Conservation (phyloP, 441 rosid genomes). For the Theobroma grandiflorum region DNA sequence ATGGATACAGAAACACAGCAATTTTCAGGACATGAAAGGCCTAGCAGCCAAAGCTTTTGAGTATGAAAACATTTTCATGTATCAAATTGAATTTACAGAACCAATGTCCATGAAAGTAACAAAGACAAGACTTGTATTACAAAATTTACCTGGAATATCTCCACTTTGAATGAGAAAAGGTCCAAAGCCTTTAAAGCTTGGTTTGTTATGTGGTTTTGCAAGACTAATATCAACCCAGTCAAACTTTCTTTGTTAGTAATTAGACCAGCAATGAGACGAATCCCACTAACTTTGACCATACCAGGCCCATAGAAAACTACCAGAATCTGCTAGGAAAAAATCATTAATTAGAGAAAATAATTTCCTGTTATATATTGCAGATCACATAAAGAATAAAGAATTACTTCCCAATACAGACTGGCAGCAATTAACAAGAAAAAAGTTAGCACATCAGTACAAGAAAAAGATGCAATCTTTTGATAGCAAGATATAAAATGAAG, state of each 20-base stretch:
- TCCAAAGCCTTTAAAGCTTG: conserved; percentile 84
- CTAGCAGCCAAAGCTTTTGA: neutral
- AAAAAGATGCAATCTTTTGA: neutral
- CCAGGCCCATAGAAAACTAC: conserved; percentile 74
- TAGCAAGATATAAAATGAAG: neutral
- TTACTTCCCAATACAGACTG: neutral
- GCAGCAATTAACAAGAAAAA: neutral
- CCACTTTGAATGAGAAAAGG: conserved; percentile 78
- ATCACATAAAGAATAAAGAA: neutral
- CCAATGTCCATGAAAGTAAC: neutral
- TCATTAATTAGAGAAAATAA: neutral
- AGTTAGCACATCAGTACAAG: neutral
- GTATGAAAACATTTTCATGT: neutral
- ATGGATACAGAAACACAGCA: neutral
- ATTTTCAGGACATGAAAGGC: neutral
- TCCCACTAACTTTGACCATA: conserved; percentile 64
- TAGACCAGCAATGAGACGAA: conserved; percentile 65
- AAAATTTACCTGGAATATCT: conserved; percentile 75
- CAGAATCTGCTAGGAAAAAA: conserved; percentile 53
- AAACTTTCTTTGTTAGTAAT: conserved; percentile 67
- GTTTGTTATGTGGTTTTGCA: conserved; percentile 76
- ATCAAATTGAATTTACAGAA: neutral
- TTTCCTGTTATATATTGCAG: too few relatives aligned
- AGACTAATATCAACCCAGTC: conserved; percentile 66
- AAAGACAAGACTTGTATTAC: neutral